Conservation (phyloP, 345 rosid species). For the Mangifera indica region DNA sequence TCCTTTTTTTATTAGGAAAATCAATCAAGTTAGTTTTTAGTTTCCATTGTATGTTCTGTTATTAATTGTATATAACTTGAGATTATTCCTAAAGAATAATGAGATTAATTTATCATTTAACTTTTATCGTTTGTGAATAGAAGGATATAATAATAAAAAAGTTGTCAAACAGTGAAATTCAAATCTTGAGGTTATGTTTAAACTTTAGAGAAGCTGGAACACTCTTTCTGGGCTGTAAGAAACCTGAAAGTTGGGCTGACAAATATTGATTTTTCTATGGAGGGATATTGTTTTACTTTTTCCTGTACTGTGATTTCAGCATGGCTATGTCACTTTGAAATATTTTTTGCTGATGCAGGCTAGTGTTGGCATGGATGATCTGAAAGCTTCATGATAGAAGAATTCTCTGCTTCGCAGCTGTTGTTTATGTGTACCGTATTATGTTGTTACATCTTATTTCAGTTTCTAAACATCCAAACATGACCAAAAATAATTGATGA, state of each 20-base stretch:
- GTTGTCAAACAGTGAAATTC: neutral
- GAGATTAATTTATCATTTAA: no score
- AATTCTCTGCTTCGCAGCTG: neutral
- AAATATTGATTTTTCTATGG: neutral
- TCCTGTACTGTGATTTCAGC: neutral
- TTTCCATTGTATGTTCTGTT: no score
- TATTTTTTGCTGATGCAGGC: slow-evolving; percentile 49
- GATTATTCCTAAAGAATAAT: no score
- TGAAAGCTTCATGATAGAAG: slow-evolving; percentile 67
- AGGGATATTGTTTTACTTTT: neutral
- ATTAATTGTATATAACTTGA: no score
- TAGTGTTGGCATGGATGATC: slow-evolving; percentile 76
- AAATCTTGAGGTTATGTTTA: neutral
- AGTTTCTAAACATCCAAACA: neutral
- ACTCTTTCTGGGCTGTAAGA: neutral
- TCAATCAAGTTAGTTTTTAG: no score
- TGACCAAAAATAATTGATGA: neutral
- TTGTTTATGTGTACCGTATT: neutral
- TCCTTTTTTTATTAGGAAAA: no score
- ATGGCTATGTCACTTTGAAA: neutral
- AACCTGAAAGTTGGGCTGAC: neutral
- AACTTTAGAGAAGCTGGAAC: neutral
- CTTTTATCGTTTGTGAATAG: no score
- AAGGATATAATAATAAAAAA: no score
- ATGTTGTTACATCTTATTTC: neutral